Conservation (phyloP, 495 filamentous ascomycete species). For the Penicillium nucicola region DNA sequence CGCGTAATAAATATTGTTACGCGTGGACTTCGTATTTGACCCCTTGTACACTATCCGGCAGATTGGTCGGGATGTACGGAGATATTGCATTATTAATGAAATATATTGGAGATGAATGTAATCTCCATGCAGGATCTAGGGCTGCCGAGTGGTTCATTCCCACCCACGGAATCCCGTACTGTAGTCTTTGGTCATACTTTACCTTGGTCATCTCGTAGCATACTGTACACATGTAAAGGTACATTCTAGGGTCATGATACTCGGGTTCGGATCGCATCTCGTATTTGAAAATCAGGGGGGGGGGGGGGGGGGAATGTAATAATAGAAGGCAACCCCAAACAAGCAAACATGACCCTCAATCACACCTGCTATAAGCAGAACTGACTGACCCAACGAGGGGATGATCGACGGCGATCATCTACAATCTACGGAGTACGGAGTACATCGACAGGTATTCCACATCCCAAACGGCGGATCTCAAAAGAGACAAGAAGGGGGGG, state of each 20-base stretch:
- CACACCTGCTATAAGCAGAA: conserved; percentile 6
- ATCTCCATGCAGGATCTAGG: neutral
- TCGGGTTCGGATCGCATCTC: neutral
- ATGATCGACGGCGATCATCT: conserved; percentile 7
- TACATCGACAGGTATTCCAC: neutral
- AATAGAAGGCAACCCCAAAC: neutral
- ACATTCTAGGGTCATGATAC: too few relatives aligned
- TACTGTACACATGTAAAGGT: too few relatives aligned
- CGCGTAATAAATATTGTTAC: neutral
- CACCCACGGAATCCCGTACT: too few relatives aligned
- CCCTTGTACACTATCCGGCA: neutral
- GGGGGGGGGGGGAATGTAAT: too few relatives aligned
- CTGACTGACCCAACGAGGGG: neutral
- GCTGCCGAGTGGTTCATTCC: neutral
- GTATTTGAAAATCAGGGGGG: conserved; percentile 4
- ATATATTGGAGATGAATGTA: neutral
- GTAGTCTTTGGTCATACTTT: too few relatives aligned
- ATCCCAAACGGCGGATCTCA: neutral
- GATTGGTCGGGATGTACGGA: neutral
- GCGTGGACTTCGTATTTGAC: neutral
- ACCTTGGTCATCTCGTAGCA: too few relatives aligned
- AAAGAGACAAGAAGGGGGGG: neutral
- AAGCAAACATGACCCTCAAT: neutral
- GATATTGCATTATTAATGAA: neutral
- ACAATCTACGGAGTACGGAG: too few relatives aligned